Evolutionary conservation across 1,139 yeast genomes (phyloP).

Genomic region (Kodamaea plutei): DNA sequence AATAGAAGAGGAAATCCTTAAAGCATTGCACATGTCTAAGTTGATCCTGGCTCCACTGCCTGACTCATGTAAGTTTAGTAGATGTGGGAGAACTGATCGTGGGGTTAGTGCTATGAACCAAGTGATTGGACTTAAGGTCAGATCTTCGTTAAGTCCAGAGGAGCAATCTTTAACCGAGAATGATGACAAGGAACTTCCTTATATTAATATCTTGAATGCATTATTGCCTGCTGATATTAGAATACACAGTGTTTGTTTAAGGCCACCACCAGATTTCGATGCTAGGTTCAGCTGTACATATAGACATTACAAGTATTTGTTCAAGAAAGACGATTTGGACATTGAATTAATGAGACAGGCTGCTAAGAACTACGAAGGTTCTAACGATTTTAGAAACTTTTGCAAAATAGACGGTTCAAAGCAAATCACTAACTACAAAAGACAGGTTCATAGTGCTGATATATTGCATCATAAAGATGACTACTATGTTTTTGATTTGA

Average conservation of each 20-base stretch:
- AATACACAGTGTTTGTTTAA: conserved; percentile 73
- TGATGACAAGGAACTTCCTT: conserved; percentile 71
- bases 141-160: conserved; percentile 57
- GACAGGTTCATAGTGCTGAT: conserved; percentile 53
- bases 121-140: conserved; percentile 73
- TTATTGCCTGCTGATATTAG: conserved; percentile 77
- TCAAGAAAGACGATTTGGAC: conserved; percentile 54
- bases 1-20: conserved; percentile 71
- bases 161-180: conserved; percentile 55
- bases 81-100: conserved; percentile 95
- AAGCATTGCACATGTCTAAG: conserved; percentile 65
- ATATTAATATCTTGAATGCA: conserved; percentile 69
- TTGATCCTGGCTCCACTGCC: conserved; percentile 62
- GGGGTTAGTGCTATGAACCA: conserved; percentile 98
- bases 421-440: conserved; percentile 71
- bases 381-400: conserved; percentile 88
- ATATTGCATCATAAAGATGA: conserved; percentile 44
- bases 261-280: conserved; percentile 81
- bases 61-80: conserved; percentile 63
- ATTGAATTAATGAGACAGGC: conserved; percentile 66
- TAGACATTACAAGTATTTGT: conserved; percentile 83
- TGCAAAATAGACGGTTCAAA: conserved; percentile 94
- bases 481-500: conserved; percentile 66
- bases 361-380: conserved; percentile 62
- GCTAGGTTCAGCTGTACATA: conserved; percentile 86